These are phyloP conservation scores for Rubia balearica DNA, from an alignment of 305 asterid genomes.

Conservation along the genomic window DNA sequence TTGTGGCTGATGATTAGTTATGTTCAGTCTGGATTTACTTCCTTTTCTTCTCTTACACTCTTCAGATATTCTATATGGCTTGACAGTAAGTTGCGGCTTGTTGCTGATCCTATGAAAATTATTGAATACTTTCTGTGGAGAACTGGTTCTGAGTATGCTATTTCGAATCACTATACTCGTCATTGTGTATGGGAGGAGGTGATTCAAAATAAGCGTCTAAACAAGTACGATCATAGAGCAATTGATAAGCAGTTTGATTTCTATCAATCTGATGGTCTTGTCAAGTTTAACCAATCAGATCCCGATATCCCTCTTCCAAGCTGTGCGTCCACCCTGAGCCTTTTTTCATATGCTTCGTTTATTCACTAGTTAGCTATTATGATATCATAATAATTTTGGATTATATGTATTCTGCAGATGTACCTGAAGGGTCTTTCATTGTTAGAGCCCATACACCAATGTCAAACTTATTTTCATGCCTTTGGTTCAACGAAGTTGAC, in stretches of 20 bases:
- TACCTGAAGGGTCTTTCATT: slow-evolving; percentile 89
- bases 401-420: slow-evolving; percentile 43
- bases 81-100: slow-evolving; percentile 86
- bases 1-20: slow-evolving; percentile 4
- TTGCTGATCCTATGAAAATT: slow-evolving; percentile 77
- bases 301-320: slow-evolving; percentile 61
- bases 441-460: slow-evolving; percentile 85
- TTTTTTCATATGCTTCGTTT: slow-evolving; percentile 7
- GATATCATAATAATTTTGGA: slow-evolving; percentile 7
- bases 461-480: slow-evolving; percentile 86
- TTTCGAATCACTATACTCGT: slow-evolving; percentile 82
- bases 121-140: slow-evolving; percentile 84
- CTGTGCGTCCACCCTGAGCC: slow-evolving; percentile 41
- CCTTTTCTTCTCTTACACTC: slow-evolving; percentile 13
- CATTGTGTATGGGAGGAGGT: slow-evolving; percentile 98
- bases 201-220: slow-evolving; percentile 76
- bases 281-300: slow-evolving; percentile 64
- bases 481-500: slow-evolving; percentile 85
- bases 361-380: not conserved
- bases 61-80: slow-evolving; percentile 90
- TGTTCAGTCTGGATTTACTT: slow-evolving; percentile 8
- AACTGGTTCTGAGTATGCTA: slow-evolving; percentile 71
- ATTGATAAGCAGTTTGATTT: slow-evolving; percentile 73
- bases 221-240: slow-evolving; percentile 75
- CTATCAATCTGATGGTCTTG: slow-evolving; percentile 81